Evolutionary conservation across 208 protist genomes (phyloP).

Genomic region (Balamuthia mandrillaris): DNA sequence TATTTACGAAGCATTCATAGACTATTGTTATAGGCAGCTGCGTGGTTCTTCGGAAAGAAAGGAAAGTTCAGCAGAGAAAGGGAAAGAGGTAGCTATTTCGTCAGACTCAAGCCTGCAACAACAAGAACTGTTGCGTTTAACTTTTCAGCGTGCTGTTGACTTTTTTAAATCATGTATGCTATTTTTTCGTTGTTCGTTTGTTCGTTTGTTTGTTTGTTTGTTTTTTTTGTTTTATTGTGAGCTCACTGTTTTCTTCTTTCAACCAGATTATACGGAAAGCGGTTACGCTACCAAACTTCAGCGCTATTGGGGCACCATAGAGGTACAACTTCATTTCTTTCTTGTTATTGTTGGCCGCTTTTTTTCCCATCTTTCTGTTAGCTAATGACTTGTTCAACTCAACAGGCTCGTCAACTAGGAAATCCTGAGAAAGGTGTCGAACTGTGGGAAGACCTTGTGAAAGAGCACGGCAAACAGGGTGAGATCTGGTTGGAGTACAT

Average conservation of each 20-base stretch:
- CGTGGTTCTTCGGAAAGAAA: background rate
- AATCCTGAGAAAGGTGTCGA: background rate
- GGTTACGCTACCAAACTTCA: background rate
- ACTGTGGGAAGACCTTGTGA: background rate
- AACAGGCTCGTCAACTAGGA: background rate
- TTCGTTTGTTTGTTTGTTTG: background rate
- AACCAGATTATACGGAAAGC: background rate
- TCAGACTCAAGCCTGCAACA: too few relatives aligned
- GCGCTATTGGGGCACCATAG: slow-evolving; percentile 19
- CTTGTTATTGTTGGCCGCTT: too few relatives aligned
- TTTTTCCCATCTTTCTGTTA: too few relatives aligned
- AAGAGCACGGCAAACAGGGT: background rate
- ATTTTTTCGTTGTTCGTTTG: background rate
- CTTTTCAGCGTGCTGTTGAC: background rate
- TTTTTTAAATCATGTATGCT: background rate
- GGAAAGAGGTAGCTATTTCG: background rate
- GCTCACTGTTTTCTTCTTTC: background rate
- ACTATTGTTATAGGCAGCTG: background rate
- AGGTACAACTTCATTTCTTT: too few relatives aligned
- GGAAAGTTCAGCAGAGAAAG: background rate
- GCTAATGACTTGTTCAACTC: too few relatives aligned
- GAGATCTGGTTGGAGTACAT: background rate
- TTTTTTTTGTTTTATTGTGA: background rate
- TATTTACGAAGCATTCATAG: background rate
- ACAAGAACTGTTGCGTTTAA: too few relatives aligned